Percentiles rank a stretch among this genome's conserved stretches.
Evolutionary conservation across 2,329 filamentous ascomycete species (phyloP).

Genomic region (Aspergillus floridensis): DNA sequence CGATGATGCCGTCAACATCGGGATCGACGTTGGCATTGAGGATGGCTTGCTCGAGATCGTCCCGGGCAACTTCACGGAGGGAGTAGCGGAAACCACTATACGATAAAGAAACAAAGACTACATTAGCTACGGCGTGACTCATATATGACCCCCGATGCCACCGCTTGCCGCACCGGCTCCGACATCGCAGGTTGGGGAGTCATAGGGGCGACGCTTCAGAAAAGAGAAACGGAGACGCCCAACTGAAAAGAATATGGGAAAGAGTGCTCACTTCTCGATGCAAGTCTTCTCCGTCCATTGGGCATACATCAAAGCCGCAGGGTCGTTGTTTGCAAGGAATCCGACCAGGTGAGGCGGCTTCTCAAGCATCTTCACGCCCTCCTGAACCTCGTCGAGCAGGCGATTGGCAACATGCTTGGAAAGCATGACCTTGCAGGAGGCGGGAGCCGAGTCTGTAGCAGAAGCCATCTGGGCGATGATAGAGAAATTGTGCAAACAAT

Average conservation of each 20-base stretch:
- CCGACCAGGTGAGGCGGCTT: slow-evolving; percentile 78
- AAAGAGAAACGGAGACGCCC: slow-evolving; percentile 21
- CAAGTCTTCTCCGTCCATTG: slow-evolving; percentile 98
- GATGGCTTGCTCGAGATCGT: slow-evolving; percentile 85
- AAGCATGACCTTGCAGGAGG: slow-evolving; percentile 85
- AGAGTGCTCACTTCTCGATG: slow-evolving; percentile 76
- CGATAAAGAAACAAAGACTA: slow-evolving; percentile 7
- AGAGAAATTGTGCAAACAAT: slow-evolving; percentile 5
- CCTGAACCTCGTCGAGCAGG: slow-evolving; percentile 73
- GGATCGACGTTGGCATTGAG: slow-evolving; percentile 78
- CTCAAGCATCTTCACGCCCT: slow-evolving; percentile 69
- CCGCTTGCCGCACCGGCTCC: slow-evolving; percentile 5
- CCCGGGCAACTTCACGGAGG: slow-evolving; percentile 78
- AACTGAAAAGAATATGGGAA: slow-evolving; percentile 8
- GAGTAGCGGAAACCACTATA: slow-evolving; percentile 83
- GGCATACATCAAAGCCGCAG: slow-evolving; percentile 87
- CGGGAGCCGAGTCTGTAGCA: slow-evolving; percentile 25
- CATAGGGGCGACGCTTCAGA: neutral
- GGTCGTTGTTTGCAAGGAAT: slow-evolving; percentile 88
- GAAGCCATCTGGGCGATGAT: slow-evolving; percentile 30
- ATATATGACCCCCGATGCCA: neutral
- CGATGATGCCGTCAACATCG: slow-evolving; percentile 81
- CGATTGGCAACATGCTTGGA: slow-evolving; percentile 82
- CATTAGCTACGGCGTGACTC: slow-evolving; percentile 21
- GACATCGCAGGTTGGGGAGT: slow-evolving; percentile 15